Percentiles rank a stretch among this genome's conserved stretches.
phyloP scores from a whole-genome alignment of 192 early-diverging fungal species.

The Geranomyces michiganensis region DNA sequence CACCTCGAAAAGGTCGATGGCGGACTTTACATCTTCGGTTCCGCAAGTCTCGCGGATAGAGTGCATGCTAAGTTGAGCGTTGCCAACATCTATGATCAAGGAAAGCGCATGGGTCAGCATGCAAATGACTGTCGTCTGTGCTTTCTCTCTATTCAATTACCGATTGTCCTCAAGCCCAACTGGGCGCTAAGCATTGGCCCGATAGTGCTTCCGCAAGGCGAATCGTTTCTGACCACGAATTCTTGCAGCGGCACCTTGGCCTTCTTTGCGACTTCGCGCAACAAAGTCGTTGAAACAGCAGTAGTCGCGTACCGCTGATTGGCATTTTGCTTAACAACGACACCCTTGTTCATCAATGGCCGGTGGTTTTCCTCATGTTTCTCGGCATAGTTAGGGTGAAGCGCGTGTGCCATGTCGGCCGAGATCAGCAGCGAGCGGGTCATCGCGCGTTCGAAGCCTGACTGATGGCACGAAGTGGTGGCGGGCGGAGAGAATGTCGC shows the following conservation, averaged over 20 bases:
- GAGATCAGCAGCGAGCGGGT: slow-evolving; percentile 86
- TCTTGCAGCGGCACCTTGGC: slow-evolving; percentile 83
- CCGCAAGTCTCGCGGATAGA: slow-evolving; percentile 92
- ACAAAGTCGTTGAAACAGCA: slow-evolving; percentile 48
- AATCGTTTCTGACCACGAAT: slow-evolving; percentile 86
- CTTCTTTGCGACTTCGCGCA: slow-evolving; percentile 60
- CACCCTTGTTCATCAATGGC: slow-evolving; percentile 83
- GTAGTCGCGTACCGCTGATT: slow-evolving; percentile 84
- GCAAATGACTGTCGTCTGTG: background rate
- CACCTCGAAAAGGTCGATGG: slow-evolving; percentile 85
- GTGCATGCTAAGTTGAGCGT: slow-evolving; percentile 96
- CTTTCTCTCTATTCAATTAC: slow-evolving; percentile 56
- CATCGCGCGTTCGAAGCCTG: slow-evolving; percentile 77
- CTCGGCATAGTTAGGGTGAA: slow-evolving; percentile 88
- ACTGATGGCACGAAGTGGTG: background rate
- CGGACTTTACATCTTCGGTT: slow-evolving; percentile 80
- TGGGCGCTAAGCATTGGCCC: slow-evolving; percentile 95
- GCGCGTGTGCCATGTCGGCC: slow-evolving; percentile 92
- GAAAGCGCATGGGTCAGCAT: background rate
- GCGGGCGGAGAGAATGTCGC: no score
- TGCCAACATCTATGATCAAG: slow-evolving; percentile 77
- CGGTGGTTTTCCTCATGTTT: slow-evolving; percentile 95
- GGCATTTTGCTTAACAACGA: slow-evolving; percentile 96
- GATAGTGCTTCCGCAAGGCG: slow-evolving; percentile 94
- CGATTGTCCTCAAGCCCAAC: slow-evolving; percentile 91